phyloP scores from a whole-genome alignment of 495 filamentous ascomycete species.

The Penicillium subrubescens region DNA sequence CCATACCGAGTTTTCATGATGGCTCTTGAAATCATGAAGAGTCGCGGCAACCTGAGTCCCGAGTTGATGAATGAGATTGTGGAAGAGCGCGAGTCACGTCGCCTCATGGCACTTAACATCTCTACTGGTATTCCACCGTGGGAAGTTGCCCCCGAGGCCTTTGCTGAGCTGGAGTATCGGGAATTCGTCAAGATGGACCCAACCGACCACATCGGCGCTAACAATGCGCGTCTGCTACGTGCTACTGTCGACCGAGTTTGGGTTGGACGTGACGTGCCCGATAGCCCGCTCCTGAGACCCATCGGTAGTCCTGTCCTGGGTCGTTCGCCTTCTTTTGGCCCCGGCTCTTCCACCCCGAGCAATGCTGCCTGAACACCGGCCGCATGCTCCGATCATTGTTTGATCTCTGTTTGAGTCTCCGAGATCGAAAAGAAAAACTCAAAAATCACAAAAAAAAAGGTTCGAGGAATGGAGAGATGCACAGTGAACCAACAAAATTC shows the following conservation, averaged over 20 bases:
- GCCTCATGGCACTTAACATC: constrained; percentile 27
- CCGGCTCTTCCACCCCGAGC: not conserved
- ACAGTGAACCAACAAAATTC: not conserved
- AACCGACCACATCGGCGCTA: not conserved
- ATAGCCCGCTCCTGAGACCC: not conserved
- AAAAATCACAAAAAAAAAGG: not conserved
- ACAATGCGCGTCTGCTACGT: not conserved
- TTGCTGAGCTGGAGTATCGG: constrained; percentile 16
- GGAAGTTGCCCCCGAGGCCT: not conserved
- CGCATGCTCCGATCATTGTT: not conserved
- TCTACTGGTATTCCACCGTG: too few species aligned
- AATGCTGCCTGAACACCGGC: not conserved
- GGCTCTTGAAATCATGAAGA: constrained; percentile 18
- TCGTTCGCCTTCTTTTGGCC: not conserved
- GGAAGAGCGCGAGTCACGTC: constrained; percentile 31
- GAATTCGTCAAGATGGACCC: constrained; percentile 14
- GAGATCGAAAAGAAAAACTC: too few species aligned
- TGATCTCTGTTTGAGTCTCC: not conserved
- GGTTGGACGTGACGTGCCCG: constrained; percentile 4
- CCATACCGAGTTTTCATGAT: constrained; percentile 22
- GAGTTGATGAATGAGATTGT: constrained; percentile 25
- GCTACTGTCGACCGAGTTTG: constrained; percentile 6
- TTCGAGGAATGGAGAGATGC: not conserved
- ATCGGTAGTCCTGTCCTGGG: not conserved
- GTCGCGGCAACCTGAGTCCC: constrained; percentile 6